Conservation (phyloP, 2,329 filamentous ascomycete genomes). For the Claviceps purpurea region DNA sequence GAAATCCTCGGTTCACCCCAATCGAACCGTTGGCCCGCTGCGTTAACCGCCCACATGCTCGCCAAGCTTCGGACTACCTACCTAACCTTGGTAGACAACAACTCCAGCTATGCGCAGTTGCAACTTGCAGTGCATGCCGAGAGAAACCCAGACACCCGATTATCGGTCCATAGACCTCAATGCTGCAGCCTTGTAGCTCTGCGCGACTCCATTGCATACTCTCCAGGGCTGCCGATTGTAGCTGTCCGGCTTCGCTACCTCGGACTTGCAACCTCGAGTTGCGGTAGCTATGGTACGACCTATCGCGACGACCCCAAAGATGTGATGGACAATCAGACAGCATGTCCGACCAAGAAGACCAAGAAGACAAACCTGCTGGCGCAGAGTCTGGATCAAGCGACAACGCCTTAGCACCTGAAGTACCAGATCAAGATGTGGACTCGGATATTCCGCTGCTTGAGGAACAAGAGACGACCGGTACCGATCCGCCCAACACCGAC, state of each 20-base stretch:
- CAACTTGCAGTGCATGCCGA: neutral
- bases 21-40: neutral
- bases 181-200: neutral
- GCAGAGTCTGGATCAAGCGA: slow-evolving; percentile 27
- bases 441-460: slow-evolving; percentile 6
- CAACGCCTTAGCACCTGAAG: slow-evolving; percentile 22
- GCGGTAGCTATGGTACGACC: neutral
- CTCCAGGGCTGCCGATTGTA: neutral
- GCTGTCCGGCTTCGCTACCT: neutral
- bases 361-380: slow-evolving; percentile 29
- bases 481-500: slow-evolving; percentile 2
- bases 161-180: neutral
- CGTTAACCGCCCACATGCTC: too few relatives aligned
- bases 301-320: slow-evolving; percentile 6
- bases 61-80: too few relatives aligned
- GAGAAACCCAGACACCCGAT: neutral
- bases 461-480: neutral
- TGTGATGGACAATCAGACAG: slow-evolving; percentile 27
- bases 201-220: neutral
- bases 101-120: neutral
- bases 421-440: slow-evolving; percentile 16
- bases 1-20: slow-evolving; percentile 4
- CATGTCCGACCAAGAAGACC: slow-evolving; percentile 35
- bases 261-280: neutral
- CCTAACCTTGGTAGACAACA: neutral